Percentiles rank a stretch among this genome's conserved stretches.
These are phyloP conservation scores for Phialophora tarda DNA, from an alignment of 2,329 filamentous ascomycete genomes.

Conservation along the genomic window DNA sequence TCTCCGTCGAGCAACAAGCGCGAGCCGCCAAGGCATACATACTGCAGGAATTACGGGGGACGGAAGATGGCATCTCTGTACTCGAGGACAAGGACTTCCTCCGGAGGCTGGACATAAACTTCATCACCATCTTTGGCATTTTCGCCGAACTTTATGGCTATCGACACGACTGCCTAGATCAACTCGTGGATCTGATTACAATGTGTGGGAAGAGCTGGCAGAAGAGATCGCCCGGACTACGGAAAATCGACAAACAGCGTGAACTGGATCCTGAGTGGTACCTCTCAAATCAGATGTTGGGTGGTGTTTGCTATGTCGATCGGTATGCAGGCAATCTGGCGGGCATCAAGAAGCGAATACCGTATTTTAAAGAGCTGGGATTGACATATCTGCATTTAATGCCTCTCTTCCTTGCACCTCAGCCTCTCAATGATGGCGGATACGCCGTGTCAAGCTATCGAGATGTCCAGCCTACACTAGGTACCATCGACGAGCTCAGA, in stretches of 20 bases:
- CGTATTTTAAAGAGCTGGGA: constrained; percentile 39
- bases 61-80: constrained; percentile 28
- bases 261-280: constrained; percentile 39
- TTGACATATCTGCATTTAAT: constrained; percentile 39
- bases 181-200: constrained; percentile 36
- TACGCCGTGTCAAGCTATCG: constrained; percentile 39
- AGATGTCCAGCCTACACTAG: constrained; percentile 35
- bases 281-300: constrained; percentile 38
- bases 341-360: constrained; percentile 36
- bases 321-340: constrained; percentile 35
- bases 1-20: constrained; percentile 38
- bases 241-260: constrained; percentile 32
- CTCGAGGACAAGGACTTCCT: constrained; percentile 35
- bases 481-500: constrained; percentile 34
- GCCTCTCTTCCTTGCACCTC: constrained; percentile 36
- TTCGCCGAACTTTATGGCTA: constrained; percentile 39
- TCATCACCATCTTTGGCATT: constrained; percentile 38
- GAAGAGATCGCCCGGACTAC: constrained; percentile 30
- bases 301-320: constrained; percentile 39
- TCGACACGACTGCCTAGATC: constrained; percentile 37
- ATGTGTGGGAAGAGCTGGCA: constrained; percentile 38
- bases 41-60: constrained; percentile 36
- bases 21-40: constrained; percentile 38
- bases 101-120: constrained; percentile 35
- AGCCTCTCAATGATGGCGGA: constrained; percentile 37